These are phyloP conservation scores for Vitis hybrid DNA, from an alignment of 177 flowering plant species.

Conservation along the genomic window DNA sequence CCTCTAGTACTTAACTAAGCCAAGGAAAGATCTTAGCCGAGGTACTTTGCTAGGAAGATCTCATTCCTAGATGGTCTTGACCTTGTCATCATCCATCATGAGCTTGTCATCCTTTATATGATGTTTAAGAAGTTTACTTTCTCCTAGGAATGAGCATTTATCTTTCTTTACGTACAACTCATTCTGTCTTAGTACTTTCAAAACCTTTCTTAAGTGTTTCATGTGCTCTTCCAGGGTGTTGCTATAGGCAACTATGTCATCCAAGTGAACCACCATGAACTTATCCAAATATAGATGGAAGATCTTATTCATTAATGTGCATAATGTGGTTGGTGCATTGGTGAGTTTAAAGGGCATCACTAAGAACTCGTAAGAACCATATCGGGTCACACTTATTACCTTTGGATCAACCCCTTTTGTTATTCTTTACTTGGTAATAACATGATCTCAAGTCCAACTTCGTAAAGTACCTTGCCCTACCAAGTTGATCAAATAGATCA, in stretches of 20 bases:
- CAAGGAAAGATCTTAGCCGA: background rate
- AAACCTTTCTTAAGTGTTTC: background rate
- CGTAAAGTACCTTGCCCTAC: background rate
- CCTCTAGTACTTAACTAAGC: background rate
- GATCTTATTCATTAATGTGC: slow-evolving; percentile 5
- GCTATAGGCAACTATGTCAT: slow-evolving; percentile 2
- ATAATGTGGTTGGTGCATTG: slow-evolving; percentile 4
- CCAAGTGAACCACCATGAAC: slow-evolving; percentile 4
- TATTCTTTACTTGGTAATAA: slow-evolving; percentile 5
- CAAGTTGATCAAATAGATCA: background rate
- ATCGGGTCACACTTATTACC: background rate
- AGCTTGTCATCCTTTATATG: background rate
- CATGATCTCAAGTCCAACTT: slow-evolving; percentile 4
- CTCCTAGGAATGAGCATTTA: background rate
- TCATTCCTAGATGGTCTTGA: background rate
- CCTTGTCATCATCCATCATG: background rate
- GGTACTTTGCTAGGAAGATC: background rate
- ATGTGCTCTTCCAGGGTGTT: background rate
- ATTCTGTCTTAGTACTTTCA: background rate
- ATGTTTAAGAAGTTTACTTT: background rate
- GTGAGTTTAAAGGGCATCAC: slow-evolving; percentile 11
- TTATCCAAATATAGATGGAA: background rate
- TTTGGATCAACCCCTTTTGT: background rate
- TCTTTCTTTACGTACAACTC: background rate
- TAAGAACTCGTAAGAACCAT: slow-evolving; percentile 1